Conservation (phyloP, 176 grass and related monocot species). For the Aegilops umbellulata region DNA sequence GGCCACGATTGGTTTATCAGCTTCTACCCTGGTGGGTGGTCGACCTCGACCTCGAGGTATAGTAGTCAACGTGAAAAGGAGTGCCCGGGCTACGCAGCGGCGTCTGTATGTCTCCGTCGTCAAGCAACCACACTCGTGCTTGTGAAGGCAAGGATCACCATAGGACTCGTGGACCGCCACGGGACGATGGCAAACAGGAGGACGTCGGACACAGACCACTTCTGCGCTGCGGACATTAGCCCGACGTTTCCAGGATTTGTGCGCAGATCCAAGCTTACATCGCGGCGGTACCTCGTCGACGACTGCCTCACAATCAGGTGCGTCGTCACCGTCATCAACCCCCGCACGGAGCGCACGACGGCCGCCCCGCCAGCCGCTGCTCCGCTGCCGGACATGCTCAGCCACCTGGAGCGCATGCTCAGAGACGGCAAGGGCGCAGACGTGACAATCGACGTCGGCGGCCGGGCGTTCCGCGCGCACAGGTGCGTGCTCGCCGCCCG, state of each 20-base stretch:
- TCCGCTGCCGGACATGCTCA: neutral
- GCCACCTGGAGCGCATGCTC: neutral
- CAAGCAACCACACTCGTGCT: too few species aligned
- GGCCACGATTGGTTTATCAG: neutral
- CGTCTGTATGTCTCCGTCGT: neutral
- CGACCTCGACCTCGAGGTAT: too few species aligned
- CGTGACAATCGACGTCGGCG: neutral
- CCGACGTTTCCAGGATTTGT: neutral
- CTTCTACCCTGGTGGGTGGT: neutral
- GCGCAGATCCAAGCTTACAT: neutral
- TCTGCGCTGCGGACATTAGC: rapidly evolving
- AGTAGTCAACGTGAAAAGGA: too few species aligned
- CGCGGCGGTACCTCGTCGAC: neutral
- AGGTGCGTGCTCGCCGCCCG: conserved; percentile 12
- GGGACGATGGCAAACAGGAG: neutral
- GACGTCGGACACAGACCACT: neutral
- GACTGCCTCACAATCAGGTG: conserved; percentile 9
- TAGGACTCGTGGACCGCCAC: neutral
- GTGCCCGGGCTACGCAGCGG: neutral
- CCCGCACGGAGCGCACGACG: neutral
- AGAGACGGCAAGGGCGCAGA: neutral
- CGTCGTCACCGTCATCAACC: neutral
- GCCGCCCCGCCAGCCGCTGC: neutral
- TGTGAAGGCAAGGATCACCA: neutral
- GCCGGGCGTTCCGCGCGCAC: neutral